These are phyloP conservation scores for Pisolithus albus DNA, from an alignment of 768 basidiomycete species.

Conservation along the genomic window DNA sequence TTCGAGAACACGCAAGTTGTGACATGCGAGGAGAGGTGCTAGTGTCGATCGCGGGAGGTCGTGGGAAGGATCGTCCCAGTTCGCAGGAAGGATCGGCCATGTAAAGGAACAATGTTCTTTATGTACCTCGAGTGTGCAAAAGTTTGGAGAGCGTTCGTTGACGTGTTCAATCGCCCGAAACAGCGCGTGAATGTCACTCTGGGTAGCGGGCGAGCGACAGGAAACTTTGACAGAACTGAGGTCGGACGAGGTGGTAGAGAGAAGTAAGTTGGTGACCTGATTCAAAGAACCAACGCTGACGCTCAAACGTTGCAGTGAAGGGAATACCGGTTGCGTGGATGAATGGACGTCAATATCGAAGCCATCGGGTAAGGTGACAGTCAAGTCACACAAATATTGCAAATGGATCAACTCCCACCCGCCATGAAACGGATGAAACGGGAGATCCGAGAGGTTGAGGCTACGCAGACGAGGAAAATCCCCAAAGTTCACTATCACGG, in stretches of 20 bases:
- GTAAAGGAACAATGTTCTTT: no score
- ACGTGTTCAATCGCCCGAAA: slow-evolving; percentile 12
- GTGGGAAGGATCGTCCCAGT: slow-evolving; percentile 11
- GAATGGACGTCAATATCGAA: slow-evolving; percentile 7
- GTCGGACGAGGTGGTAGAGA: slow-evolving; percentile 17
- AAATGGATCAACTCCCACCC: slow-evolving; percentile 16
- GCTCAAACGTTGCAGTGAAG: slow-evolving; percentile 16
- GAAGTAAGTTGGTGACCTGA: slow-evolving; percentile 22
- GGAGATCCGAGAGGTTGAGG: slow-evolving; percentile 16
- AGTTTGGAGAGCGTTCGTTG: neutral
- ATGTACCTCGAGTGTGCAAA: slow-evolving; percentile 13
- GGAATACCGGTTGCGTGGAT: slow-evolving; percentile 10
- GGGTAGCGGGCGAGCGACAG: slow-evolving; percentile 22
- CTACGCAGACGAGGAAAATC: slow-evolving; percentile 17
- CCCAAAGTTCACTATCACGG: slow-evolving; percentile 8
- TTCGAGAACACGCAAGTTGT: slow-evolving; percentile 13
- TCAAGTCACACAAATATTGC: slow-evolving; percentile 19
- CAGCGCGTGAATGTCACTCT: slow-evolving; percentile 15
- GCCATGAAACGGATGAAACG: slow-evolving; percentile 20
- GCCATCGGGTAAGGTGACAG: slow-evolving; percentile 14
- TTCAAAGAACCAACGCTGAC: slow-evolving; percentile 19
- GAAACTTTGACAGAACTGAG: slow-evolving; percentile 19
- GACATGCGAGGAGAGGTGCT: slow-evolving; percentile 18
- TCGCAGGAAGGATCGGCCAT: slow-evolving; percentile 12
- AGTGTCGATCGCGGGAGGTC: slow-evolving; percentile 20